These are phyloP conservation scores for Trypanosoma avium DNA, from an alignment of 208 protist species.

Conservation along the genomic window DNA sequence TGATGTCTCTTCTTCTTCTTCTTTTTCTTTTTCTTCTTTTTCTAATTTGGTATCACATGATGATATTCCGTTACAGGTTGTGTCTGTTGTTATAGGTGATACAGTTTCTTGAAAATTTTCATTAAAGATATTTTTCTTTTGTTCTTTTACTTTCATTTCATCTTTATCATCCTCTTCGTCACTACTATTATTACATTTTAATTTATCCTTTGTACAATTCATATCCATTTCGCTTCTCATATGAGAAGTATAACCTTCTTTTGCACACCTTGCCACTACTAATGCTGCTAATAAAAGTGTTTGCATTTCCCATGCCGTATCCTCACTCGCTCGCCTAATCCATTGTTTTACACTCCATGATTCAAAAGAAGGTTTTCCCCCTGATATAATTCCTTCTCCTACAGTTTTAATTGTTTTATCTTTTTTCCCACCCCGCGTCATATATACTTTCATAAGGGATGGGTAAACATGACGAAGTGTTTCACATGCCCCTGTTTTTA, in stretches of 20 bases:
- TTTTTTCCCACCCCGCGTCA: constrained; percentile 2
- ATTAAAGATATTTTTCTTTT: no score
- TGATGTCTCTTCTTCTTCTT: neutral
- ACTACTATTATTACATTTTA: no score
- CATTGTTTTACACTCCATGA: constrained; percentile 40
- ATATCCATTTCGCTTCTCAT: no score
- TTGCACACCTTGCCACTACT: constrained; percentile 26
- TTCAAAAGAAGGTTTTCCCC: constrained; percentile 2
- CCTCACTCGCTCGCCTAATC: constrained; percentile 43
- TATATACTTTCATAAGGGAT: constrained; percentile 42
- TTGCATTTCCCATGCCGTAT: constrained; percentile 51
- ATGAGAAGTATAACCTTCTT: constrained; percentile 27
- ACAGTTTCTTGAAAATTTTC: no score
- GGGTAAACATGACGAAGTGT: constrained; percentile 55
- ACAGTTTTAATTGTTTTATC: neutral
- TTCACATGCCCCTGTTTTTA: constrained; percentile 43
- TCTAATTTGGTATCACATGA: neutral
- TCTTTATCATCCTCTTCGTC: no score
- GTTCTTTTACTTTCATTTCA: no score
- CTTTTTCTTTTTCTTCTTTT: neutral
- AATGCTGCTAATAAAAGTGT: constrained; percentile 41
- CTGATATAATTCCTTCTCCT: no score
- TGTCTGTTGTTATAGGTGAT: no score
- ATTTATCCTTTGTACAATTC: no score
- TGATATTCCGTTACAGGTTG: neutral